Percentiles rank a stretch among this genome's conserved stretches.
Conservation (phyloP, 805 yeast genomes). For the Sugiyamaella chiloensis region DNA sequence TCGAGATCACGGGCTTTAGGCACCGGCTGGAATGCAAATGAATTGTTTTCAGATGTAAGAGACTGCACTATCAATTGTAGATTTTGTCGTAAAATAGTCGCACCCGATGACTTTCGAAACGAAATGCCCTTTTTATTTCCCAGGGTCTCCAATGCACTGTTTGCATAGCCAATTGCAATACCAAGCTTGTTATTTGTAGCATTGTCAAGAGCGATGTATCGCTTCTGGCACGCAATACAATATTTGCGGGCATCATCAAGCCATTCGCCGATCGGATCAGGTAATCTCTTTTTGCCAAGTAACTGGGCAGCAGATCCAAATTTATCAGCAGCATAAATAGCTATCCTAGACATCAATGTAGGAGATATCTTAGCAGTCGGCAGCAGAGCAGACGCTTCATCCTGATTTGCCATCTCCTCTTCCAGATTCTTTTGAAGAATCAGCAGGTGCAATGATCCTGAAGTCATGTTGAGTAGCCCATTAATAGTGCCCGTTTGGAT, state of each 20-base stretch:
- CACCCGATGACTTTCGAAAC: constrained; percentile 1
- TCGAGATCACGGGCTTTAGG: constrained; percentile 29
- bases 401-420: constrained; percentile 13
- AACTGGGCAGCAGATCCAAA: constrained; percentile 29
- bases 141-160: constrained; percentile 24
- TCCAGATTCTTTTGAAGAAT: constrained; percentile 28
- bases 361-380: constrained; percentile 23
- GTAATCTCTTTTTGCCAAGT: constrained; percentile 15
- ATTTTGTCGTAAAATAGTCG: constrained; percentile 17
- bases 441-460: constrained; percentile 32
- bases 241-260: constrained; percentile 25
- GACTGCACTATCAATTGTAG: constrained; percentile 18
- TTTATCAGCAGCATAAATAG: constrained; percentile 33
- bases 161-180: constrained; percentile 28
- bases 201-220: constrained; percentile 29
- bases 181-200: constrained; percentile 29
- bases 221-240: constrained; percentile 27
- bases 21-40: constrained; percentile 32
- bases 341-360: constrained; percentile 29
- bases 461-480: constrained; percentile 22
- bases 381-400: constrained; percentile 6
- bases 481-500: constrained; percentile 16
- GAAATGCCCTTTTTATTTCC: constrained; percentile 5
- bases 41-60: constrained; percentile 31
- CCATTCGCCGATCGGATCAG: constrained; percentile 28